Evolutionary conservation across 768 basidiomycete species (phyloP).

Genomic region (Lactarius sp.): DNA sequence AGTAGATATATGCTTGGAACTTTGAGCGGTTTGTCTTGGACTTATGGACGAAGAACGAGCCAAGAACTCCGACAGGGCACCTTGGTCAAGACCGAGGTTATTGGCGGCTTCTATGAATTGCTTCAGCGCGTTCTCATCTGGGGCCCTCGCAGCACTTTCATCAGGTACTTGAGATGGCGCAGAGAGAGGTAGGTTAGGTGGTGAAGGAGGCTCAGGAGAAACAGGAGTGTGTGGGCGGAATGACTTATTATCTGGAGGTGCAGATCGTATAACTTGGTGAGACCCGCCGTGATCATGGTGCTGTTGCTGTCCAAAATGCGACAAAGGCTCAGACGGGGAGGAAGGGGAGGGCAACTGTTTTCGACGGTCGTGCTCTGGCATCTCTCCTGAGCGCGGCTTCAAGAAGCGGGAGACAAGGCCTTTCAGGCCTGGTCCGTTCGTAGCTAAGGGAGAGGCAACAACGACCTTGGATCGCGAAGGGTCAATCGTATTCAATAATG

Average conservation of each 20-base stretch:
- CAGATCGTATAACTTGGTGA: conserved; percentile 13
- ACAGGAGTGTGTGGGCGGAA: conserved; percentile 20
- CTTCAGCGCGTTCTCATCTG: conserved; percentile 52
- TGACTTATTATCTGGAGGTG: conserved; percentile 22
- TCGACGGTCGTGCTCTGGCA: conserved; percentile 31
- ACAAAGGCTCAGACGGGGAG: conserved; percentile 14
- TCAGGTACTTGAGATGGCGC: conserved; percentile 3
- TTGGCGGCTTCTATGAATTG: conserved; percentile 74
- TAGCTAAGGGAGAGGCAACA: conserved; percentile 59
- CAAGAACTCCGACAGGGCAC: conserved; percentile 63
- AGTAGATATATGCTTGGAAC: conserved; percentile 42
- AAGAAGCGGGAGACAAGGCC: conserved; percentile 81
- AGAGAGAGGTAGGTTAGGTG: conserved; percentile 4
- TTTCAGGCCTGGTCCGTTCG: conserved; percentile 67
- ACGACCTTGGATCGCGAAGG: conserved; percentile 49
- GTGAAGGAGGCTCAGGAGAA: conserved; percentile 7
- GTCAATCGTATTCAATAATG: conserved; percentile 47
- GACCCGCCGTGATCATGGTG: not conserved
- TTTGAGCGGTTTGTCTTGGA: conserved; percentile 45
- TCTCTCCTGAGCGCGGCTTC: conserved; percentile 32
- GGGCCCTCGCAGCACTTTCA: conserved; percentile 18
- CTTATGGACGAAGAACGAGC: conserved; percentile 65
- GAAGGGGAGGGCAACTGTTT: conserved; percentile 15
- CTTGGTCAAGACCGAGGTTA: conserved; percentile 70
- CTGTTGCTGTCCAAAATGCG: conserved; percentile 15